Percentiles rank a stretch among this genome's conserved stretches.
phyloP scores from a whole-genome alignment of 176 grass and related monocot species.

The Eremochloa ophiuroides region DNA sequence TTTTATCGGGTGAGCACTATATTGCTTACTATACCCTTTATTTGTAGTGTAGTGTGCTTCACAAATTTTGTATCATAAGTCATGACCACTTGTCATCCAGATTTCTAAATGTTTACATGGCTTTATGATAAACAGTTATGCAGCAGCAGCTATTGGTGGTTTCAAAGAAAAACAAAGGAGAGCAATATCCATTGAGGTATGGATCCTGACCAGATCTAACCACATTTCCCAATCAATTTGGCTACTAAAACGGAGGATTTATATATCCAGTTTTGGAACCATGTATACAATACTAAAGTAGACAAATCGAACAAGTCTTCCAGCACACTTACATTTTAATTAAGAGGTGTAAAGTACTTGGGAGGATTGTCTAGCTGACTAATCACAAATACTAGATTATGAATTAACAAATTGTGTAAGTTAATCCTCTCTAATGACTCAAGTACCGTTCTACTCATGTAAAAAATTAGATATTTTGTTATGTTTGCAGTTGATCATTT shows the following conservation, averaged over 20 bases:
- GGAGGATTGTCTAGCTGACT: background rate
- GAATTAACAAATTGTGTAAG: background rate
- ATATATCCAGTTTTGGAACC: background rate
- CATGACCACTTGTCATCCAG: background rate
- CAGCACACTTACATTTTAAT: background rate
- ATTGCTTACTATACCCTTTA: background rate
- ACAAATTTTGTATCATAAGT: background rate
- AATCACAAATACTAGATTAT: background rate
- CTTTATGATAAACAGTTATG: slow-evolving; percentile 42
- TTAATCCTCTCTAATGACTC: background rate
- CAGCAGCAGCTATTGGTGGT: slow-evolving; percentile 55
- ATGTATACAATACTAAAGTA: background rate
- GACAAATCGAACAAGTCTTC: background rate
- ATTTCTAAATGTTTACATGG: slow-evolving; percentile 6
- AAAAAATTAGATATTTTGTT: background rate
- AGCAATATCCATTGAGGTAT: slow-evolving; percentile 90
- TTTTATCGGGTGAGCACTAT: slow-evolving; percentile 52
- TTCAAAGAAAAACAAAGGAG: slow-evolving; percentile 69
- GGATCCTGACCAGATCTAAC: background rate
- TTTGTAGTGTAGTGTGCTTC: background rate
- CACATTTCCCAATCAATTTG: background rate
- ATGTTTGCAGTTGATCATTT: background rate
- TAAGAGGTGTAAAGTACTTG: background rate
- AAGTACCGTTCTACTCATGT: background rate
- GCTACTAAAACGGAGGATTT: background rate